phyloP scores from a whole-genome alignment of 163 green algal species.

The Chloroidium sp. region DNA sequence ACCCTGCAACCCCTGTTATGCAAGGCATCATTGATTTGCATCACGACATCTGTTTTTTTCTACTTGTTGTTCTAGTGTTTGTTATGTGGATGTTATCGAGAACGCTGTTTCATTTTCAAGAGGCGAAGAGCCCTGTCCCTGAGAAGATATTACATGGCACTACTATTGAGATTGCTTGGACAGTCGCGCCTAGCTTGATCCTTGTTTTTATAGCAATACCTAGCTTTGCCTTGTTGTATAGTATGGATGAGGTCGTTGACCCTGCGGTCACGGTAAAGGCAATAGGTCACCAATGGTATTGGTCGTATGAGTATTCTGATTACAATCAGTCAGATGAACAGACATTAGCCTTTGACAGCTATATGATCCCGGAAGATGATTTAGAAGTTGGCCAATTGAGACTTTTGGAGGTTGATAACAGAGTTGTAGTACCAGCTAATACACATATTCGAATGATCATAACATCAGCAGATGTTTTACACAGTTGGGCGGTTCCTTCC shows the following conservation, averaged over 20 bases:
- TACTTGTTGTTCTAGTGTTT: conserved; percentile 33
- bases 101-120: conserved; percentile 31
- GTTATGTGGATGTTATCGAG: conserved; percentile 22
- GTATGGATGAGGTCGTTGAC: conserved; percentile 44
- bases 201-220: conserved; percentile 43
- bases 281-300: conserved; percentile 48
- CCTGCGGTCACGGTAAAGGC: conserved; percentile 41
- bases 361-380: conserved; percentile 41
- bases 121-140: conserved; percentile 38
- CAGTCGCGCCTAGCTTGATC: conserved; percentile 36
- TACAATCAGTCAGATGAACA: conserved; percentile 35
- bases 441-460: conserved; percentile 41
- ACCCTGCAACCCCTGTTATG: conserved; percentile 45
- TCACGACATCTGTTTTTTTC: conserved; percentile 47
- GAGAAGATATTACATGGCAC: conserved; percentile 58
- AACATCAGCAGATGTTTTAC: conserved; percentile 33
- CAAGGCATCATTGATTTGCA: conserved; percentile 57
- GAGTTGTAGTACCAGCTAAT: conserved; percentile 31
- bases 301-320: conserved; percentile 45
- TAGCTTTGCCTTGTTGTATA: conserved; percentile 43
- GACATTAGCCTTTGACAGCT: conserved; percentile 39
- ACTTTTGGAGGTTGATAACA: conserved; percentile 33
- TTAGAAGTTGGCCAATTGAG: conserved; percentile 28
- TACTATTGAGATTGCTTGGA: conserved; percentile 52
- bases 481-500: conserved; percentile 35